Base-by-base conservation (phyloP, 257 asterid genomes). In the Thymus mandschuricus region DNA sequence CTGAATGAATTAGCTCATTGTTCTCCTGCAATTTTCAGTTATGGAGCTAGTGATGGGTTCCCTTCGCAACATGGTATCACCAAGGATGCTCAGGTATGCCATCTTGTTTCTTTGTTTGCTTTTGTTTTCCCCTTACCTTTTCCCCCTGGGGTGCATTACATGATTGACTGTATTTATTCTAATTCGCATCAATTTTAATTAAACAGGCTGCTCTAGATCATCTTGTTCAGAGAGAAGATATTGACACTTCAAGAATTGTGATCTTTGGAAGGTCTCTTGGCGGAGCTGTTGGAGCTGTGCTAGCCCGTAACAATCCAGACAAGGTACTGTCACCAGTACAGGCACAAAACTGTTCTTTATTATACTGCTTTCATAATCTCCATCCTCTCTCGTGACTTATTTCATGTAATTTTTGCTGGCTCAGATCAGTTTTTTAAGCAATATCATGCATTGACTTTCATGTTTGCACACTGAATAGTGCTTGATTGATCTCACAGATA, bases 251-350 rank as follows among this genome's bases (percentile, higher is more conserved):
- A 59, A 86, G 97, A 83, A 87, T 95, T 79, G 77, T 92, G 30
- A 96, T 95, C 67, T 95, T 95, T 80, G 99, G 99, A 58, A 95
- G 99, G 83, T 95, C 99, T 5, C 97, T 95, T 70, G 99, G 99
- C 60, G 99, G 98, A 74, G 99, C 99, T 73, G 99, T 95, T 76
- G 99, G 98, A 63, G 76, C 99, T 60, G 91, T 83, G 59, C 89
- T 95, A 58, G 71, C 96, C 54, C 87, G 70, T 83, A 89, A 88
- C 79, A 95, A 92, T 60, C 94, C 99, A 41, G 97, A 92, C 77
- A 95, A 92, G 95, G 99, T 95, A 79, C 59, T 66, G 62, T 64
- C 29, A 2, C 56, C 43, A 1, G 1, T 57, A 51, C 59, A 62
- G 44, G 65, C 74, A 59, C 44, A 55, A 58, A 60, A 28, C 66